Evolutionary conservation across 192 early-diverging fungal species (phyloP).

Genomic region (Coemansia sp.): DNA sequence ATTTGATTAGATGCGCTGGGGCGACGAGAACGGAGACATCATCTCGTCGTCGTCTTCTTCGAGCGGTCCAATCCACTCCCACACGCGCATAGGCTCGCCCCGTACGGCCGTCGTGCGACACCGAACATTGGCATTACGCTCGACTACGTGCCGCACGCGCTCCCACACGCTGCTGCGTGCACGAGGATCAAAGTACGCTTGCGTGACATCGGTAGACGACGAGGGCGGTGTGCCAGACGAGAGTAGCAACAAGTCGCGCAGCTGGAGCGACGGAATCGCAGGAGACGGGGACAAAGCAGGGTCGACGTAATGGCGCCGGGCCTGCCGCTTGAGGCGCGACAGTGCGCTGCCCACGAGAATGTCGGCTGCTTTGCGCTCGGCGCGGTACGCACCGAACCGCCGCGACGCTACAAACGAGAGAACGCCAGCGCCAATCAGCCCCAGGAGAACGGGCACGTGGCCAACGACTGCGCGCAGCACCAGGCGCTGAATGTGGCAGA

Average conservation of each 20-base stretch:
- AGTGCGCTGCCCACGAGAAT: constrained; percentile 49
- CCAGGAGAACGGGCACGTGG: constrained; percentile 23
- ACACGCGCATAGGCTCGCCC: constrained; percentile 62
- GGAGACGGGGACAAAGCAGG: constrained; percentile 57
- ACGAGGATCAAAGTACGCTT: constrained; percentile 39
- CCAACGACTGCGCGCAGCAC: constrained; percentile 26
- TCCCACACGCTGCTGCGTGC: constrained; percentile 59
- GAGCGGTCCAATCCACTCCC: constrained; percentile 65
- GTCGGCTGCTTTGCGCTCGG: constrained; percentile 43
- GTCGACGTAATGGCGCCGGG: constrained; percentile 55
- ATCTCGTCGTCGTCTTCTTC: constrained; percentile 31
- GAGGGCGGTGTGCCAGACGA: constrained; percentile 18
- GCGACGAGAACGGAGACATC: background rate
- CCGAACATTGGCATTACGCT: constrained; percentile 61
- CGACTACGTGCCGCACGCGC: constrained; percentile 56
- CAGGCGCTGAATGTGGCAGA: constrained; percentile 28
- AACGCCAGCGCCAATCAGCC: constrained; percentile 14
- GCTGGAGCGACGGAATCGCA: constrained; percentile 54
- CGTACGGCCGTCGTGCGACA: constrained; percentile 57
- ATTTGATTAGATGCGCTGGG: constrained; percentile 6
- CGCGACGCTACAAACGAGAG: constrained; percentile 27
- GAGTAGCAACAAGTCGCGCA: constrained; percentile 59
- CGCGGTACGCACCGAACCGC: constrained; percentile 27
- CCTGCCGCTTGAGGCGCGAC: constrained; percentile 55
- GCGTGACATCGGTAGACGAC: background rate